Conservation (phyloP, 2,329 filamentous ascomycete species). For the Penicillium rolfsii region DNA sequence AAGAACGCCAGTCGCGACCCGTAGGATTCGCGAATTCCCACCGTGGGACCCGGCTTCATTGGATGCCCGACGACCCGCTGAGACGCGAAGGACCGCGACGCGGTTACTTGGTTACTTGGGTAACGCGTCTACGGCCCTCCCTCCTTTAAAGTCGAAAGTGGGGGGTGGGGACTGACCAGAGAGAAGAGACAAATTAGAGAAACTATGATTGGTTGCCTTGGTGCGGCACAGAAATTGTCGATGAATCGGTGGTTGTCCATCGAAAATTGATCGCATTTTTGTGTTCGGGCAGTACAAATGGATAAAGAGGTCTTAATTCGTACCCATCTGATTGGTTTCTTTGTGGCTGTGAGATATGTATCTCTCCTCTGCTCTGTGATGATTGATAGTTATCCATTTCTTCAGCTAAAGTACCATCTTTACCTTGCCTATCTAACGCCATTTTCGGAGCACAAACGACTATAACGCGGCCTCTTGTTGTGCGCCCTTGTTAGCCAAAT, state of each 20-base stretch:
- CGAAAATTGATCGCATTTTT: neutral
- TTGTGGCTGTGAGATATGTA: neutral
- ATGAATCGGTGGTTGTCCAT: neutral
- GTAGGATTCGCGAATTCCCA: slow-evolving; percentile 21
- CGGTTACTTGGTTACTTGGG: slow-evolving; percentile 38
- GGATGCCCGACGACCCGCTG: slow-evolving; percentile 21
- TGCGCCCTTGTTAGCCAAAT: slow-evolving; percentile 16
- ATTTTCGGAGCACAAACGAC: neutral
- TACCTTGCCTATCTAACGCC: neutral
- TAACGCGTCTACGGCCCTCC: slow-evolving; percentile 27
- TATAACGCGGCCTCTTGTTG: neutral
- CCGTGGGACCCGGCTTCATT: slow-evolving; percentile 29
- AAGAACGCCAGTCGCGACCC: neutral
- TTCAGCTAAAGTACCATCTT: neutral
- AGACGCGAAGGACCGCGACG: slow-evolving; percentile 26
- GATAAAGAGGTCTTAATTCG: neutral
- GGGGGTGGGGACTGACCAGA: neutral
- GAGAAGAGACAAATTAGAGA: neutral
- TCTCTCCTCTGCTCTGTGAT: neutral
- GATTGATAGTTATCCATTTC: slow-evolving; percentile 1
- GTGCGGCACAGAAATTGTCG: slow-evolving; percentile 1
- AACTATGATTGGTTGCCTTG: neutral
- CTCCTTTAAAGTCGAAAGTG: neutral
- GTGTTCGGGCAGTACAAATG: neutral
- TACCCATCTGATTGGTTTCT: neutral